Evolutionary conservation across 1,139 yeast species (phyloP).

Genomic region (Pichia sp.): DNA sequence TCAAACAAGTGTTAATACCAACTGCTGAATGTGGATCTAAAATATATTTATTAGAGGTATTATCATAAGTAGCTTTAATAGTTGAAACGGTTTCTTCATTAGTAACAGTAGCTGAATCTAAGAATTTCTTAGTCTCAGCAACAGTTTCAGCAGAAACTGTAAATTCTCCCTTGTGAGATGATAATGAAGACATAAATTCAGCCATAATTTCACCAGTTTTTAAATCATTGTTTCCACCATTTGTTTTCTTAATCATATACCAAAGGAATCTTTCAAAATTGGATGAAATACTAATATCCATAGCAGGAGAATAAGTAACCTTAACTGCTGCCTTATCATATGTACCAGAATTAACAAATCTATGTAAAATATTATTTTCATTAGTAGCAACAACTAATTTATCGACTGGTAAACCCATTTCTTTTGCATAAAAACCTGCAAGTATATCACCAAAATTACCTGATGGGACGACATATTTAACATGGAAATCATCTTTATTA

Average conservation of each 20-base stretch:
- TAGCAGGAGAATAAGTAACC: slow-evolving; percentile 93
- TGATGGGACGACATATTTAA: slow-evolving; percentile 89
- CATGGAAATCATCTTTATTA: slow-evolving; percentile 36
- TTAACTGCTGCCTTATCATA: slow-evolving; percentile 75
- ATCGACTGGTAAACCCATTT: slow-evolving; percentile 92
- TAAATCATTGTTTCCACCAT: slow-evolving; percentile 46
- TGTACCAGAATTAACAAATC: slow-evolving; percentile 81
- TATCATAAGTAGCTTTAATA: slow-evolving; percentile 59
- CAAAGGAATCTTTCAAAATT: slow-evolving; percentile 94
- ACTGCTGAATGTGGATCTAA: slow-evolving; percentile 97
- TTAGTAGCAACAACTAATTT: slow-evolving; percentile 90
- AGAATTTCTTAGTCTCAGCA: slow-evolving; percentile 57
- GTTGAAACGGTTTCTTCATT: slow-evolving; percentile 73
- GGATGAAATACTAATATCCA: slow-evolving; percentile 94
- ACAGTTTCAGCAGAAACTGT: slow-evolving; percentile 61
- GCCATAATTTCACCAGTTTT: slow-evolving; percentile 72
- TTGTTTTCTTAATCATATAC: slow-evolving; percentile 77
- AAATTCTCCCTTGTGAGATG: slow-evolving; percentile 63
- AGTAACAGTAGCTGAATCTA: slow-evolving; percentile 74
- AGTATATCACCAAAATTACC: slow-evolving; percentile 98
- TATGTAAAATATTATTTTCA: slow-evolving; percentile 87
- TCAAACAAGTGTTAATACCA: slow-evolving; percentile 75
- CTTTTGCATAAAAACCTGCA: slow-evolving; percentile 91
- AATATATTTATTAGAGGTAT: slow-evolving; percentile 63
- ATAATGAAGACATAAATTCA: slow-evolving; percentile 75